Evolutionary conservation across 805 yeast species (phyloP).

Genomic region (Candida pini): DNA sequence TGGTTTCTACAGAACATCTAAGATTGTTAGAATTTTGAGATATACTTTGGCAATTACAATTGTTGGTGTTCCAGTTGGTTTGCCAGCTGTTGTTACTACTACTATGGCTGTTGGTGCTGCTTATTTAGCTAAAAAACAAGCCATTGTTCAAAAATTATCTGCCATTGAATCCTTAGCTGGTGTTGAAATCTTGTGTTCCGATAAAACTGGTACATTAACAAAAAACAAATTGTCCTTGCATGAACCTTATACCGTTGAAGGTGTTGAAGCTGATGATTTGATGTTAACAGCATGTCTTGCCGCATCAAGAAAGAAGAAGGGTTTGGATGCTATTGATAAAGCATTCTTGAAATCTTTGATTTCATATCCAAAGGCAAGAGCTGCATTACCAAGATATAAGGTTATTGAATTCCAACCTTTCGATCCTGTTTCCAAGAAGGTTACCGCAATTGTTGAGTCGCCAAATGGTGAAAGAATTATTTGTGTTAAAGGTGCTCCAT

Average conservation of each 20-base stretch:
- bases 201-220: constrained; percentile 97
- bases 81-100: constrained; percentile 97
- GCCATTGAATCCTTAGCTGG: constrained; percentile 97
- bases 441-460: constrained; percentile 89
- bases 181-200: constrained; percentile 96
- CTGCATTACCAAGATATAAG: constrained; percentile 88
- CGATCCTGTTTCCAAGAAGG: constrained; percentile 97
- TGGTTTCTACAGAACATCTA: constrained; percentile 87
- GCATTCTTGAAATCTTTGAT: constrained; percentile 91
- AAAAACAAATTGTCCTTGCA: constrained; percentile 93
- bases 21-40: constrained; percentile 82
- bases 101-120: constrained; percentile 99
- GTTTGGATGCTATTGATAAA: constrained; percentile 95
- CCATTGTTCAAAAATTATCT: constrained; percentile 93
- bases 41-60: constrained; percentile 93
- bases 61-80: constrained; percentile 98
- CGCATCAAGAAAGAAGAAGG: constrained; percentile 97
- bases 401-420: constrained; percentile 94
- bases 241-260: constrained; percentile 97
- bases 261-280: constrained; percentile 91
- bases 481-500: constrained; percentile 98
- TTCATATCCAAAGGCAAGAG: constrained; percentile 86
- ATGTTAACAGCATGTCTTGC: constrained; percentile 98
- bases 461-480: constrained; percentile 93
- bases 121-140: constrained; percentile 94